A percentile compares a stretch with the other conserved stretches of the same genome.
phyloP scores from a whole-genome alignment of 2,329 filamentous ascomycete genomes.

The Penicillium corylophilum region DNA sequence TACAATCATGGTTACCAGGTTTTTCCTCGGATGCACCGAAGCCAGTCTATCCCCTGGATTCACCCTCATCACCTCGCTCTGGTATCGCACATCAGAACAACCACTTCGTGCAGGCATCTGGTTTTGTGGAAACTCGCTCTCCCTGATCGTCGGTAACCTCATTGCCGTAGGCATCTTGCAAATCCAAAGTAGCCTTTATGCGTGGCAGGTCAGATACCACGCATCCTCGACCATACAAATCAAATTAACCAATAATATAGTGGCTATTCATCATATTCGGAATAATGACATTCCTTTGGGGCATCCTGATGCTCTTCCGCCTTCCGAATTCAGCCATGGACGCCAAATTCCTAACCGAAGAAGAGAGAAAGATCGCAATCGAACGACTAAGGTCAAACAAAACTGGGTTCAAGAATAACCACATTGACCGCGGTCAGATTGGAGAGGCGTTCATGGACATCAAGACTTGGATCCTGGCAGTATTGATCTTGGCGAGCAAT shows the following conservation, averaged over 20 bases:
- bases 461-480: slow-evolving; percentile 19
- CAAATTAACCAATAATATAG: neutral
- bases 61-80: slow-evolving; percentile 34
- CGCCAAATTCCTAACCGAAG: slow-evolving; percentile 25
- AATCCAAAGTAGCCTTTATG: slow-evolving; percentile 16
- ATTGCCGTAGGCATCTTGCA: slow-evolving; percentile 29
- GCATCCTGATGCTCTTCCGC: slow-evolving; percentile 23
- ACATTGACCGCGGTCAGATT: slow-evolving; percentile 44
- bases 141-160: slow-evolving; percentile 26
- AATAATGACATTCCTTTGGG: slow-evolving; percentile 25
- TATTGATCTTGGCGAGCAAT: slow-evolving; percentile 32
- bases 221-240: neutral
- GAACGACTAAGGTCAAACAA: slow-evolving; percentile 25
- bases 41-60: slow-evolving; percentile 37
- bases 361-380: slow-evolving; percentile 22
- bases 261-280: slow-evolving; percentile 31
- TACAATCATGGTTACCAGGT: slow-evolving; percentile 42
- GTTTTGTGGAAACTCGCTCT: slow-evolving; percentile 32
- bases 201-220: slow-evolving; percentile 26
- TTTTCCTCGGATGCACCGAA: slow-evolving; percentile 46
- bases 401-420: slow-evolving; percentile 36
- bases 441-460: slow-evolving; percentile 29
- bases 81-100: slow-evolving; percentile 32
- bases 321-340: slow-evolving; percentile 23
- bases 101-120: slow-evolving; percentile 32